Evolutionary conservation across 164 flowering plant genomes (phyloP).

Genomic region (Stephania yunnanensis): DNA sequence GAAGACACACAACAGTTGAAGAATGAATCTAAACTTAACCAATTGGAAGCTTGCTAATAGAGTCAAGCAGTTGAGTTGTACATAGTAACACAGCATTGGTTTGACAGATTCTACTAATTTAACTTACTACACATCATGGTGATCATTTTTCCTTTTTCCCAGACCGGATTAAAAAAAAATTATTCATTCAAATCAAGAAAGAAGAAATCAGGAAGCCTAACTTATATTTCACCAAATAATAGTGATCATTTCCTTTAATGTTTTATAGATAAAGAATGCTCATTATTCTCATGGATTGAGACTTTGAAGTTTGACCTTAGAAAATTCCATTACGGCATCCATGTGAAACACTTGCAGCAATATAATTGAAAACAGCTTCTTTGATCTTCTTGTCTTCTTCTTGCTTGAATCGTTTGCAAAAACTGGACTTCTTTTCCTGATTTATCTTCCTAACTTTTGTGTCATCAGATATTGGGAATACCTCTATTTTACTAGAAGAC

Average conservation of each 20-base stretch:
- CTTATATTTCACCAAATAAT: background rate
- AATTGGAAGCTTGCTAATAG: background rate
- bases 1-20: background rate
- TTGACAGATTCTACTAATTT: too few relatives aligned
- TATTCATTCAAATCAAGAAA: background rate
- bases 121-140: too few relatives aligned
- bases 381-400: conserved; percentile 42
- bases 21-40: background rate
- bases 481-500: conserved; percentile 32
- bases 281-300: background rate
- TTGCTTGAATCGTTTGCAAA: conserved; percentile 41
- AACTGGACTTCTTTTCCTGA: conserved; percentile 18
- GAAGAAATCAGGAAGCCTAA: background rate
- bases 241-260: background rate
- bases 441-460: background rate
- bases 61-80: background rate
- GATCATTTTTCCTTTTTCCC: too few relatives aligned
- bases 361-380: conserved; percentile 33
- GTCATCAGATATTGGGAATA: conserved; percentile 27
- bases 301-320: background rate
- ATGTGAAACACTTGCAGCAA: conserved; percentile 14
- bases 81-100: background rate
- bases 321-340: background rate
- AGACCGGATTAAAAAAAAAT: background rate
- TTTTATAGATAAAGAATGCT: background rate